phyloP scores from a whole-genome alignment of 306 rosid genomes.

The Senna tora region DNA sequence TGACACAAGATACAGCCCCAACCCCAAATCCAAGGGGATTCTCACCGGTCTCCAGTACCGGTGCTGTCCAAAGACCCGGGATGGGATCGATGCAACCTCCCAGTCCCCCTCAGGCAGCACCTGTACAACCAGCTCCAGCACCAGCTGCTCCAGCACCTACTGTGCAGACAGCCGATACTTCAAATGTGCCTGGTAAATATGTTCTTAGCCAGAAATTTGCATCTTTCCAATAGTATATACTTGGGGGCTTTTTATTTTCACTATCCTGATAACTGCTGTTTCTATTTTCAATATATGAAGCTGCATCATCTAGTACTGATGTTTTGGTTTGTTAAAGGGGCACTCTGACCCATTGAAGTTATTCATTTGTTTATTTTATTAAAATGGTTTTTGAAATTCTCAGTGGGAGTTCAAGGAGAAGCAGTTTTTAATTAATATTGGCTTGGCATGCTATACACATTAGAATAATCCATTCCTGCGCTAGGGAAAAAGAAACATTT shows the following conservation, averaged over 20 bases:
- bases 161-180: slow-evolving; percentile 86
- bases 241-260: background rate
- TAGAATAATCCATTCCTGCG: background rate
- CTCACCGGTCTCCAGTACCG: slow-evolving; percentile 62
- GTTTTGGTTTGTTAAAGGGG: slow-evolving; percentile 1
- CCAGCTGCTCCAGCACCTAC: slow-evolving; percentile 85
- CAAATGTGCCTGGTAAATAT: slow-evolving; percentile 84
- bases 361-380: background rate
- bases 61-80: slow-evolving; percentile 70
- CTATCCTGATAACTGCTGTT: background rate
- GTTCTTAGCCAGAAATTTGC: background rate
- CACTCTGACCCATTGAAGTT: background rate
- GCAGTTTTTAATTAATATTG: background rate
- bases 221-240: background rate
- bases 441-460: background rate
- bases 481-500: no score
- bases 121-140: slow-evolving; percentile 59
- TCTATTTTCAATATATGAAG: background rate
- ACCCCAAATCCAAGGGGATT: slow-evolving; percentile 64
- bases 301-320: background rate
- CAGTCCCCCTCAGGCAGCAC: slow-evolving; percentile 71
- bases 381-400: background rate
- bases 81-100: slow-evolving; percentile 75
- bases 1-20: slow-evolving; percentile 64
- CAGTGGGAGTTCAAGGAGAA: background rate